These are phyloP conservation scores for Lentinula raphanica DNA, from an alignment of 768 basidiomycete species.

Conservation along the genomic window DNA sequence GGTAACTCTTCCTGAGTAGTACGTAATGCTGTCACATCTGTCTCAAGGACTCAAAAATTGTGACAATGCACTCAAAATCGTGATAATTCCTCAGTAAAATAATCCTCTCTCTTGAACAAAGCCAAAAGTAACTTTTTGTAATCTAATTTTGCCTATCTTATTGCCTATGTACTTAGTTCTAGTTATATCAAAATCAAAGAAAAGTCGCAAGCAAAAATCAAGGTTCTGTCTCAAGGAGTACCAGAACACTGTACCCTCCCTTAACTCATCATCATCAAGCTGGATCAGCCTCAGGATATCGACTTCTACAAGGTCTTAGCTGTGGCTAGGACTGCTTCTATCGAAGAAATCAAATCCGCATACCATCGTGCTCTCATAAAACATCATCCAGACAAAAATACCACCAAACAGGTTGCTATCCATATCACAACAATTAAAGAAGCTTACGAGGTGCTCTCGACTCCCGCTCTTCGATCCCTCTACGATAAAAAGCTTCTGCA, in stretches of 20 bases:
- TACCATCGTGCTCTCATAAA: conserved; percentile 59
- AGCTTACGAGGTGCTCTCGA: conserved; percentile 60
- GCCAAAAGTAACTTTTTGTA: too few relatives aligned
- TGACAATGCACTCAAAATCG: too few relatives aligned
- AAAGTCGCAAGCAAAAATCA: too few relatives aligned
- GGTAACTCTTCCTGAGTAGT: too few relatives aligned
- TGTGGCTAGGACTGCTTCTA: conserved; percentile 43
- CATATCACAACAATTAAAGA: conserved; percentile 58
- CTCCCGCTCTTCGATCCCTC: conserved; percentile 37
- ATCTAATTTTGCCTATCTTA: too few relatives aligned
- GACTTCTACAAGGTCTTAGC: conserved; percentile 62
- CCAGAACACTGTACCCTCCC: background rate
- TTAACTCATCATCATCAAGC: conserved; percentile 3
- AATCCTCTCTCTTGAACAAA: too few relatives aligned
- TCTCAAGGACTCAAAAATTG: too few relatives aligned
- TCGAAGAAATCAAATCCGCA: conserved; percentile 57
- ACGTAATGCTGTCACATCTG: too few relatives aligned
- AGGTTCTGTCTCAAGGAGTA: too few relatives aligned
- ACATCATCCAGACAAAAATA: conserved; percentile 59
- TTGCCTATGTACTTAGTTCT: too few relatives aligned
- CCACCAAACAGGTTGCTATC: background rate
- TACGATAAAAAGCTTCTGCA: conserved; percentile 38
- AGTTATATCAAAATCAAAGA: too few relatives aligned
- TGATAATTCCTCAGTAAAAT: too few relatives aligned
- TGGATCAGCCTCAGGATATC: conserved; percentile 12